These are phyloP conservation scores for Candolleomyces aberdarensis DNA, from an alignment of 768 basidiomycete species.

Conservation along the genomic window DNA sequence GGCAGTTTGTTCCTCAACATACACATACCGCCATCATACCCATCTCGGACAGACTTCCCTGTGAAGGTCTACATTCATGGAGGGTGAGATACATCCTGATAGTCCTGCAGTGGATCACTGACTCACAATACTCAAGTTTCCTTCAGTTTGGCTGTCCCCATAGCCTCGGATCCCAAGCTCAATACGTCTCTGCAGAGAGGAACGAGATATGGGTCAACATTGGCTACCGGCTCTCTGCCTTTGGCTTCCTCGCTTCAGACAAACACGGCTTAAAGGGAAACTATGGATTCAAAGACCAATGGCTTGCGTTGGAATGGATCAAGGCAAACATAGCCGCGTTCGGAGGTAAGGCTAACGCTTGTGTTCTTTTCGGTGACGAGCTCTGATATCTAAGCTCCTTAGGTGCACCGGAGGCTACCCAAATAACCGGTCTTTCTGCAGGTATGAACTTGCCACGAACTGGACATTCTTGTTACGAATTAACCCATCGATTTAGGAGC, in stretches of 20 bases:
- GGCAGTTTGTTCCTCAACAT: conserved; percentile 56
- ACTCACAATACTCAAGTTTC: conserved; percentile 43
- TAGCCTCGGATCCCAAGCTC: conserved; percentile 54
- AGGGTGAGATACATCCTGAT: conserved; percentile 42
- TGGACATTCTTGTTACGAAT: background rate
- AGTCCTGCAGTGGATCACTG: background rate
- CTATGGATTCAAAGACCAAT: conserved; percentile 84
- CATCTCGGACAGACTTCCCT: conserved; percentile 43
- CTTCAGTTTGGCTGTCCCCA: conserved; percentile 80
- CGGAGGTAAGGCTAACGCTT: conserved; percentile 49
- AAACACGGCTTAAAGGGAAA: conserved; percentile 63
- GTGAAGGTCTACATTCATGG: conserved; percentile 79
- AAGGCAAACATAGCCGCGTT: conserved; percentile 63
- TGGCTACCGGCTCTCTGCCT: conserved; percentile 72
- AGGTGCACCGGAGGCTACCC: conserved; percentile 62
- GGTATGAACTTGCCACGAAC: conserved; percentile 33
- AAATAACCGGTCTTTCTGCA: conserved; percentile 69
- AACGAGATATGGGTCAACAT: conserved; percentile 75
- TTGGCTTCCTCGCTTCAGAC: conserved; percentile 73
- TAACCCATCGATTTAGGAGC: conserved; percentile 41
- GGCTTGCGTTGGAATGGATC: conserved; percentile 74
- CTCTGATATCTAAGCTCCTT: background rate
- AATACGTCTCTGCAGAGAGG: conserved; percentile 60
- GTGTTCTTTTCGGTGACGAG: background rate
- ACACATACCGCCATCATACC: conserved; percentile 53